A percentile compares a stretch with the other conserved stretches of the same genome.
Evolutionary conservation across 176 grass and related monocot species (phyloP).

Genomic region (Cocos nucifera): DNA sequence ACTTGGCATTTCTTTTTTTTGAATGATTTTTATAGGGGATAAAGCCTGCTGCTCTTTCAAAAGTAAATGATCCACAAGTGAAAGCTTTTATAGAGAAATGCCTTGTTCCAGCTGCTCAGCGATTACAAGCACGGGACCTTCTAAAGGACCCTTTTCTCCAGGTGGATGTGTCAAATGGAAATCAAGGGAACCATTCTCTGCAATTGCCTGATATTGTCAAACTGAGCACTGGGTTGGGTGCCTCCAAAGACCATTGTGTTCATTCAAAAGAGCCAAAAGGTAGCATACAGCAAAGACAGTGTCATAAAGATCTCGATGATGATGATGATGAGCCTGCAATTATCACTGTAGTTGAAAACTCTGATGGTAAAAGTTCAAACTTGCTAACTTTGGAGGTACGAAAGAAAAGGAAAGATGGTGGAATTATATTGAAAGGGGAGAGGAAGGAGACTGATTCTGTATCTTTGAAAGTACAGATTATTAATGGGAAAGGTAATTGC

Average conservation of each 20-base stretch:
- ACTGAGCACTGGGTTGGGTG: too few relatives aligned
- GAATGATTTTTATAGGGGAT: conserved; percentile 26
- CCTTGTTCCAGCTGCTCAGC: conserved; percentile 28
- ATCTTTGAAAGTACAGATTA: conserved; percentile 24
- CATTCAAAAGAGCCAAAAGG: not conserved
- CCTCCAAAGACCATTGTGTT: not conserved
- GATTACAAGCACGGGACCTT: conserved; percentile 25
- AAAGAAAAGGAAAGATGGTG: conserved; percentile 8
- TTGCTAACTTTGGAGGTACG: conserved; percentile 17
- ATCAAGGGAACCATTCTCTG: not conserved
- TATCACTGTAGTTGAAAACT: conserved; percentile 21
- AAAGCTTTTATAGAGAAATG: conserved; percentile 46
- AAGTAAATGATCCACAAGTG: conserved; percentile 32
- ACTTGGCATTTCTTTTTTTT: conserved; percentile 1
- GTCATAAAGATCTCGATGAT: not conserved
- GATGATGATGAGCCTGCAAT: conserved; percentile 7
- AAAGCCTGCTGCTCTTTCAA: conserved; percentile 38
- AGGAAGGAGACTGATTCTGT: conserved; percentile 5
- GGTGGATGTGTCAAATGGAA: conserved; percentile 11
- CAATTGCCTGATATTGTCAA: not conserved
- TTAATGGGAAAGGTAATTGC: conserved; percentile 30
- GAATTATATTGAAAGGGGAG: conserved; percentile 23
- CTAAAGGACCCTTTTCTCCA: conserved; percentile 36
- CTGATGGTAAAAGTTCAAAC: conserved; percentile 10
- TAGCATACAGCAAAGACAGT: not conserved